Evolutionary conservation across 192 early-diverging fungal genomes (phyloP), one percentile per base, ranked within the genome.

Genomic region (Funneliformis mosseae): DNA sequence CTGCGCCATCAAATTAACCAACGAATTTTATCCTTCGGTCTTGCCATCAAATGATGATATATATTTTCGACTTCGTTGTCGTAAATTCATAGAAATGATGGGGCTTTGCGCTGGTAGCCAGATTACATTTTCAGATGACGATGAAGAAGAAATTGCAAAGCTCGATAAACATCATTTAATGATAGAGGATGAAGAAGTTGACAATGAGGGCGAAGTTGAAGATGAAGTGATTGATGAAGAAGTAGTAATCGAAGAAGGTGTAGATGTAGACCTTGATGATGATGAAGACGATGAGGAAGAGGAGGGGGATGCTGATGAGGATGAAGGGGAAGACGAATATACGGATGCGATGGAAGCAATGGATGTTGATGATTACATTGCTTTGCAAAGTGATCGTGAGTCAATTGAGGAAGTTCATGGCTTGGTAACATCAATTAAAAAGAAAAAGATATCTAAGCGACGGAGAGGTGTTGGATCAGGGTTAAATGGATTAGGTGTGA

Each of bases 11-110:
- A 80, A 83, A n/a, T 67, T 94, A 48, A 83, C 92, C 48, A 88
- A 95, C 59, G 72, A 84, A 14, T 84, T 89, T 46, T 97, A 93
- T 78, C 95, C 97, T 0, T 79, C 67, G 0, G 84, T 98, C 25
- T 84, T 97, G 12, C 38, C 79, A 8, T 81, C 86, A 16, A 89
- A 95, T 74, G 88, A 87, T 48, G 83, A 89, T 45, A 83, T 98
- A 62, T 84, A 89, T 63, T 96, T 98, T 73, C 89, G 90, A 71
- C 89, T 99, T 43, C 86, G 91, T 27, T 96, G 97, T 81, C 92
- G 89, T 60, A 90, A 95, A 81, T 98, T 97, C 83, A 89, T 98
- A 23, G 95, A 98, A 88, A 88, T 97, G 86, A 91, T 98, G 60
- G 42, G 63, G 3, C 50, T 61, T 42, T 73, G 80, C 61, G 76